Conservation (phyloP, 2,329 filamentous ascomycete species). For the Colletotrichum sp. region DNA sequence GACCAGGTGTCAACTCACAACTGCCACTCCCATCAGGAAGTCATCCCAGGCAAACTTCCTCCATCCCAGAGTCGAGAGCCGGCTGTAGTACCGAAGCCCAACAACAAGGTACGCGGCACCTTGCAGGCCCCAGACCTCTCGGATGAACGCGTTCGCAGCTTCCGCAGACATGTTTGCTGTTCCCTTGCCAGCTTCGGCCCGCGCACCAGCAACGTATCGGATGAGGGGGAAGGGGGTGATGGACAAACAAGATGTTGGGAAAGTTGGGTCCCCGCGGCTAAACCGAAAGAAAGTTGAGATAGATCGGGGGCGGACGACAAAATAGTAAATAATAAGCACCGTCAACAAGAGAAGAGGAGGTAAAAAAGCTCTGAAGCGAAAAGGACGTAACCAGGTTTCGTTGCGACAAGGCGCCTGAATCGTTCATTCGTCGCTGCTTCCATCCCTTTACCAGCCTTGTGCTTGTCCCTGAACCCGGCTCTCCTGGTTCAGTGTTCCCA, state of each 20-base stretch:
- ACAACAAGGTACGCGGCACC: conserved; percentile 13
- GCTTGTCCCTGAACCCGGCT: neutral
- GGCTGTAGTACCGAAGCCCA: conserved; percentile 18
- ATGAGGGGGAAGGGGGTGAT: neutral
- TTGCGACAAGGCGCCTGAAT: neutral
- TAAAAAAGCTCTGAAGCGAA: neutral
- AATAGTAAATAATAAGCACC: neutral
- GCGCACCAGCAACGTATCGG: neutral
- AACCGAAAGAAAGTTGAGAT: neutral
- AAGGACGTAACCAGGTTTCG: neutral
- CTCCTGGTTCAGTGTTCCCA: neutral
- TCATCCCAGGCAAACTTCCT: conserved; percentile 16
- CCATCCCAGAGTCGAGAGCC: neutral
- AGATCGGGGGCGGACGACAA: neutral
- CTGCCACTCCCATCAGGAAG: conserved; percentile 8
- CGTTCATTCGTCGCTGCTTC: neutral
- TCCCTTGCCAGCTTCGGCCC: neutral
- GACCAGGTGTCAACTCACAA: neutral
- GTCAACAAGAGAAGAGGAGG: neutral
- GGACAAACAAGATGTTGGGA: neutral
- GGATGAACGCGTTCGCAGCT: conserved; percentile 8
- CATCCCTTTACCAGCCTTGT: neutral
- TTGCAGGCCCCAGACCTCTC: conserved; percentile 20
- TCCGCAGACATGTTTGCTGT: conserved; percentile 1
- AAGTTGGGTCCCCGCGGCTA: neutral